Percentiles rank a stretch among this genome's conserved stretches.
Conservation (phyloP, 192 early-diverging fungal species). For the Backusella mclennaniae region DNA sequence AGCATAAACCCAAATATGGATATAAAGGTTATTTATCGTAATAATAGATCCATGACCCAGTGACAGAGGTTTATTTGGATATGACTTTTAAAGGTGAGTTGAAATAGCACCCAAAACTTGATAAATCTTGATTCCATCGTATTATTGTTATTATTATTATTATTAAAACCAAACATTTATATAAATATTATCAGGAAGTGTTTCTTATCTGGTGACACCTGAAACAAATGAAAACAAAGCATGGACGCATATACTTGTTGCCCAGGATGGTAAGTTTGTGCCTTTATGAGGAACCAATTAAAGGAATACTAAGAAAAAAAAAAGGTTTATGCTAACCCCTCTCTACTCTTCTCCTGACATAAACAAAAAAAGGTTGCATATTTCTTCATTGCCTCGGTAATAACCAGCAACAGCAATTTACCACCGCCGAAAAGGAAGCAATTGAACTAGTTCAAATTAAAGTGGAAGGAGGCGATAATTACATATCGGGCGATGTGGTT, state of each 20-base stretch:
- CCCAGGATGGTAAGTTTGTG: slow-evolving; percentile 17
- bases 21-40: background rate
- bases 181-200: slow-evolving; percentile 10
- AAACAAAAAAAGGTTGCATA: background rate
- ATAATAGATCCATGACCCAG: slow-evolving; percentile 1
- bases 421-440: background rate
- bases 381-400: slow-evolving; percentile 10
- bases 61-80: slow-evolving; percentile 15
- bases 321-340: background rate
- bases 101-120: background rate
- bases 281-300: background rate
- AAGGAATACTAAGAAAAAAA: background rate
- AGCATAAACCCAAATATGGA: background rate
- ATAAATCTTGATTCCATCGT: background rate
- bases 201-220: slow-evolving; percentile 18
- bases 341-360: background rate
- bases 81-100: slow-evolving; percentile 24
- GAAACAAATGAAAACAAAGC: background rate
- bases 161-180: background rate
- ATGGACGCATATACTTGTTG: slow-evolving; percentile 17
- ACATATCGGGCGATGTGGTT: background rate
- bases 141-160: background rate
- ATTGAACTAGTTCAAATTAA: background rate
- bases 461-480: background rate
- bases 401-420: background rate